These are phyloP conservation scores for Agaricus blazei DNA, from an alignment of 768 basidiomycete species.

Conservation along the genomic window DNA sequence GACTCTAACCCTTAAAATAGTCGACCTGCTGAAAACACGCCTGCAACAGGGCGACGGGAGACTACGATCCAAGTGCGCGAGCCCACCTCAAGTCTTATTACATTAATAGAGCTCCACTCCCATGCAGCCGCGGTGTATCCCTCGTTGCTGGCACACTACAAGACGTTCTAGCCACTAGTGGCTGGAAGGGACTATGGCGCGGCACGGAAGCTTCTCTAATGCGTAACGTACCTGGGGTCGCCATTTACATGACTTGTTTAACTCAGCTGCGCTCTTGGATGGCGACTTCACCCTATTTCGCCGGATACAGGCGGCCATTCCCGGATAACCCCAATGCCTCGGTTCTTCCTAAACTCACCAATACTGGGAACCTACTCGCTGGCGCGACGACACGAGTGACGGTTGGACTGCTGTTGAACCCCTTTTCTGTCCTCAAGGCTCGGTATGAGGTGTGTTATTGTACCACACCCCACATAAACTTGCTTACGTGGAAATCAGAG, in stretches of 20 bases:
- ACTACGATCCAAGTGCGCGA: constrained; percentile 29
- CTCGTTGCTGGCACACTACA: constrained; percentile 47
- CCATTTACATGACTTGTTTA: constrained; percentile 84
- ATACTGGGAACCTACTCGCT: constrained; percentile 77
- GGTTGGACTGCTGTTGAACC: constrained; percentile 84
- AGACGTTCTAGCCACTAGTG: constrained; percentile 58
- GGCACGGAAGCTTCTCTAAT: constrained; percentile 79
- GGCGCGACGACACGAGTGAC: constrained; percentile 78
- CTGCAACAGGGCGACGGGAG: constrained; percentile 73
- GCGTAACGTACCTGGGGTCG: constrained; percentile 89
- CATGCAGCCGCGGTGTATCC: constrained; percentile 23
- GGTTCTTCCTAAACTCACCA: constrained; percentile 66
- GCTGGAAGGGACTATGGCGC: constrained; percentile 76
- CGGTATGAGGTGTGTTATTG: constrained; percentile 70
- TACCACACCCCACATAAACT: neutral
- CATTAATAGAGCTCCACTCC: neutral
- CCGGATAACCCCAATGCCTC: constrained; percentile 19
- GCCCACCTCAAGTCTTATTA: neutral
- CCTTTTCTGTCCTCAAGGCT: constrained; percentile 87
- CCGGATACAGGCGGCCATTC: constrained; percentile 23
- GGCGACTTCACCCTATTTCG: constrained; percentile 69
- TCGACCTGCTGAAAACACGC: constrained; percentile 91
- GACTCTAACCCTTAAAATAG: constrained; percentile 26
- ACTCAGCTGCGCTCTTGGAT: constrained; percentile 77
- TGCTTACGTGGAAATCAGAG: constrained; percentile 41